Percentiles rank a stretch among this genome's conserved stretches.
phyloP scores from a whole-genome alignment of 148 eudicot species.

The Persicaria tinctoria region DNA sequence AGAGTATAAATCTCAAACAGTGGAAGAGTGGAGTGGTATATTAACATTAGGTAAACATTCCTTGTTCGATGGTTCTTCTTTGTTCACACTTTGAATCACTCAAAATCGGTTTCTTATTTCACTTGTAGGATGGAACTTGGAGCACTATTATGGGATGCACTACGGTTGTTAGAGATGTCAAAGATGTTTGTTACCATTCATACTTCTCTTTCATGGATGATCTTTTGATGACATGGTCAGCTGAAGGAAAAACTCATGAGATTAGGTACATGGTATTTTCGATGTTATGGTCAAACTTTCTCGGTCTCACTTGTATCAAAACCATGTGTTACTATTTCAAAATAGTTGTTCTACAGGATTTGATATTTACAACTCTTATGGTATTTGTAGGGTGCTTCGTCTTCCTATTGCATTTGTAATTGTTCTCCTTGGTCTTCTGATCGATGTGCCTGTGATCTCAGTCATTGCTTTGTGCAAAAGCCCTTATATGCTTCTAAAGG shows the following conservation, averaged over 20 bases:
- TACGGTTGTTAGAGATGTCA: conserved; percentile 52
- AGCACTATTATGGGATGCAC: conserved; percentile 49
- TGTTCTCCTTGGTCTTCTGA: conserved; percentile 48
- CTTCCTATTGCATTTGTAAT: conserved; percentile 59
- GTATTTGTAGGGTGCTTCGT: conserved; percentile 44
- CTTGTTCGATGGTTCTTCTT: not conserved
- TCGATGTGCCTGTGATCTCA: conserved; percentile 66
- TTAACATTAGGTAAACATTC: not conserved
- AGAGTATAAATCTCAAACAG: too few species aligned
- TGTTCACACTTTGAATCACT: not conserved
- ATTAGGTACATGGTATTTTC: conserved; percentile 37
- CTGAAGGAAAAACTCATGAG: conserved; percentile 59
- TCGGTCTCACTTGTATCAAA: too few species aligned
- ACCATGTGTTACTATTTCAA: too few species aligned
- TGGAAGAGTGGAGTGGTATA: too few species aligned
- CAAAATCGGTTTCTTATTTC: conserved; percentile 10
- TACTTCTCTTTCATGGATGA: conserved; percentile 84
- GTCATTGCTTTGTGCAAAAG: conserved; percentile 66
- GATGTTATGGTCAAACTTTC: too few species aligned
- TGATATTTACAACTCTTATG: too few species aligned
- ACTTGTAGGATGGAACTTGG: conserved; percentile 84
- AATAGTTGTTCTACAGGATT: too few species aligned
- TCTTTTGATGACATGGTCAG: conserved; percentile 37
- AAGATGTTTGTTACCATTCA: conserved; percentile 71
- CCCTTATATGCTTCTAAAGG: conserved; percentile 88